phyloP scores from a whole-genome alignment of 257 asterid species.

The Striga asiatica region DNA sequence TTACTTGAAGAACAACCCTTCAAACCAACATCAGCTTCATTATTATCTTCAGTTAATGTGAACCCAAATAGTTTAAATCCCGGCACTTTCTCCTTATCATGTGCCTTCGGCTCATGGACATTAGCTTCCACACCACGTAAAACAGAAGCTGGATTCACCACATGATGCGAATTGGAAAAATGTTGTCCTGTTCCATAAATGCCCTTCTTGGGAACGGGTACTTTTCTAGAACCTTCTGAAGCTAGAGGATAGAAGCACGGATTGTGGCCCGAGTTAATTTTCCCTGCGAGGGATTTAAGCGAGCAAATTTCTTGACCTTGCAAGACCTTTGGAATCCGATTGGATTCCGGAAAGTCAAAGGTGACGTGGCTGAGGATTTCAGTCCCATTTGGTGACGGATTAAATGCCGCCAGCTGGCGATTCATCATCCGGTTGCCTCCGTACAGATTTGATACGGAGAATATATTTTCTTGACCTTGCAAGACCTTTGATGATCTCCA shows the following conservation, averaged over 20 bases:
- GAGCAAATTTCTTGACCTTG: slow-evolving; percentile 99
- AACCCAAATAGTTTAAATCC: slow-evolving; percentile 69
- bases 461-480: slow-evolving; percentile 99
- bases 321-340: slow-evolving; percentile 97
- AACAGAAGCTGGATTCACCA: slow-evolving; percentile 28
- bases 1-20: slow-evolving; percentile 48
- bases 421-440: slow-evolving; percentile 52
- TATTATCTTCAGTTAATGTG: slow-evolving; percentile 61
- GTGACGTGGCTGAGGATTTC: slow-evolving; percentile 36
- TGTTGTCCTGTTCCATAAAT: slow-evolving; percentile 34
- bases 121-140: slow-evolving; percentile 34
- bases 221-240: slow-evolving; percentile 71
- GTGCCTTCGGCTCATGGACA: slow-evolving; percentile 31
- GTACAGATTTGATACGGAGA: slow-evolving; percentile 52
- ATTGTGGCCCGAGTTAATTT: slow-evolving; percentile 35
- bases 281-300: slow-evolving; percentile 57
- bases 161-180: slow-evolving; percentile 35
- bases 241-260: slow-evolving; percentile 68
- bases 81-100: slow-evolving; percentile 40
- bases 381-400: no score
- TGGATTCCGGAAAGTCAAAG: slow-evolving; percentile 86
- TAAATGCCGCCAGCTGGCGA: slow-evolving; percentile 59
- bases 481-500: slow-evolving; percentile 96
- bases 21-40: slow-evolving; percentile 34
- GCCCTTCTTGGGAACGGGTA: slow-evolving; percentile 43